These are phyloP conservation scores for Stereocaulon alpinum DNA, from an alignment of 495 filamentous ascomycete species.

Conservation along the genomic window DNA sequence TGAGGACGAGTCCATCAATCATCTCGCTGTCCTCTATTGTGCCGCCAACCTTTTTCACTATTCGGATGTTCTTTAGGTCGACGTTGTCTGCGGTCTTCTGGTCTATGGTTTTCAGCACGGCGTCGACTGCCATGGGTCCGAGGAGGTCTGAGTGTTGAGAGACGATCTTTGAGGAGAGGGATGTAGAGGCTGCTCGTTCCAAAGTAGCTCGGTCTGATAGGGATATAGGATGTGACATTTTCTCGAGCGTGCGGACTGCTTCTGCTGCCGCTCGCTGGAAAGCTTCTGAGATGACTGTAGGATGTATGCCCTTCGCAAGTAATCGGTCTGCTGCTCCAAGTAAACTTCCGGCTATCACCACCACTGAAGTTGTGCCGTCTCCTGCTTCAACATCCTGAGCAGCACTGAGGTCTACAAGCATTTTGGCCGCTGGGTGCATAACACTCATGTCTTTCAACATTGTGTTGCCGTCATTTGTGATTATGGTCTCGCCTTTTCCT, in stretches of 20 bases:
- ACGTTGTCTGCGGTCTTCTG: conserved; percentile 92
- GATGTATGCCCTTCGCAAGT: conserved; percentile 82
- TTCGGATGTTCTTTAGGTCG: conserved; percentile 88
- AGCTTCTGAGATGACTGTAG: conserved; percentile 91
- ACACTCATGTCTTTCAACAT: conserved; percentile 98
- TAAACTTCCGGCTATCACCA: conserved; percentile 91
- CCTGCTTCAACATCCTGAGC: conserved; percentile 98
- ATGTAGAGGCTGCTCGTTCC: conserved; percentile 92
- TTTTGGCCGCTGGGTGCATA: conserved; percentile 96
- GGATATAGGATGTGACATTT: conserved; percentile 91
- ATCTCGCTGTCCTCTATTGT: conserved; percentile 98
- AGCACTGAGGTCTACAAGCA: conserved; percentile 94
- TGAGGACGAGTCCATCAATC: conserved; percentile 87
- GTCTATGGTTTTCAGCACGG: conserved; percentile 89
- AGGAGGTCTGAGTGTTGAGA: conserved; percentile 88
- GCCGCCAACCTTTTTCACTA: conserved; percentile 95
- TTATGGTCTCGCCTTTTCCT: conserved; percentile 91
- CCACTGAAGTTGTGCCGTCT: conserved; percentile 96
- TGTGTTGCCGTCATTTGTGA: conserved; percentile 98
- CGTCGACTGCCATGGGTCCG: conserved; percentile 92
- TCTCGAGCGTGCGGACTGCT: conserved; percentile 79
- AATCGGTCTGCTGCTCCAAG: conserved; percentile 87
- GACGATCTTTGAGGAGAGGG: conserved; percentile 96
- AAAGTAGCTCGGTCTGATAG: conserved; percentile 80
- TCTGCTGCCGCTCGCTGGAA: conserved; percentile 90